Evolutionary conservation across 169 alveolate genomes (phyloP).

Genomic region (Eimeria zaria): DNA sequence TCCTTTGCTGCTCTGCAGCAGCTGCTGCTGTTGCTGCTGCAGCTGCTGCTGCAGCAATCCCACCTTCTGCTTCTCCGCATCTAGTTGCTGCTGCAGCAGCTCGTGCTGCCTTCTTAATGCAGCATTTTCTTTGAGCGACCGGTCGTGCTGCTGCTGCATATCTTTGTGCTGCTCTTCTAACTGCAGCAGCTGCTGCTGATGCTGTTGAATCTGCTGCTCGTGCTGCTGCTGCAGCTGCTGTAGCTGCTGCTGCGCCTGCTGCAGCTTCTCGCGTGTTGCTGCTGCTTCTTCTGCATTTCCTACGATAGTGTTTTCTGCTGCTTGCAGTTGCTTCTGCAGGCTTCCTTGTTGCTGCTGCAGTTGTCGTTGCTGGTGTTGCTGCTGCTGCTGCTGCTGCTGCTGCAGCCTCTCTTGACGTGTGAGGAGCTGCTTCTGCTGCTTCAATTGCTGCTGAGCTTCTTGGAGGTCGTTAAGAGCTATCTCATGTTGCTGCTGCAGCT

Average conservation of each 20-base stretch:
- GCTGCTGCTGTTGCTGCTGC: constrained; percentile 60
- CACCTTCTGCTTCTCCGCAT: constrained; percentile 9
- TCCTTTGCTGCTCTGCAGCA: constrained; percentile 31
- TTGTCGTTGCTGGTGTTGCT: constrained; percentile 19
- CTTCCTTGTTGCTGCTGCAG: constrained; percentile 12
- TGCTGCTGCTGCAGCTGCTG: constrained; percentile 70
- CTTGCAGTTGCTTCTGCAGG: constrained; percentile 75
- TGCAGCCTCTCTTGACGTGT: constrained; percentile 41
- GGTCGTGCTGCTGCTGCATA: constrained; percentile 57
- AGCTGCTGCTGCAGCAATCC: constrained; percentile 36
- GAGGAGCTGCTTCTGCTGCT: constrained; percentile 48
- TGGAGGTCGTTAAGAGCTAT: background rate
- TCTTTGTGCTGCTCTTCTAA: constrained; percentile 38
- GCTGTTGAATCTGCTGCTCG: constrained; percentile 26
- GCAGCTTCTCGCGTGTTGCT: constrained; percentile 43
- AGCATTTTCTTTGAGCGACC: constrained; percentile 16
- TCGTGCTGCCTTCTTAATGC: constrained; percentile 39
- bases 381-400: constrained; percentile 65
- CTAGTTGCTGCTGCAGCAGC: constrained; percentile 68
- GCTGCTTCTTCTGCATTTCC: constrained; percentile 34
- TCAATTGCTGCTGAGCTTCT: constrained; percentile 36
- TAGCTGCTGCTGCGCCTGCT: constrained; percentile 58
- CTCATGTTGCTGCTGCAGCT: constrained; percentile 74
- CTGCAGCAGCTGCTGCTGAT: constrained; percentile 58
- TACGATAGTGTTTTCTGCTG: constrained; percentile 5